Evolutionary conservation across 768 basidiomycete genomes (phyloP).

Genomic region (Thelephora ganbajun): DNA sequence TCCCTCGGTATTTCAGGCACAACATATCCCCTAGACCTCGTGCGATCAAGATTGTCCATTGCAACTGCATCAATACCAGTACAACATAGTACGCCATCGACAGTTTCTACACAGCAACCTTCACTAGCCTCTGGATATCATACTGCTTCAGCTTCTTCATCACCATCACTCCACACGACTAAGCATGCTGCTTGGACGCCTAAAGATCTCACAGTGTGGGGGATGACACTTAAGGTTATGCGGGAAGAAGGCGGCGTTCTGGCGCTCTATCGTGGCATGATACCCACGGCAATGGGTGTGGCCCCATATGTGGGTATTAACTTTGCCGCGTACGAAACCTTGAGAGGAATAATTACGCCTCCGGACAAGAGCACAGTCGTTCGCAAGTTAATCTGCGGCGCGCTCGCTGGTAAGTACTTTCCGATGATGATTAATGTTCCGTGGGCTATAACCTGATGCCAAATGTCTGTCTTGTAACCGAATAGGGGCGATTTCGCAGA

Average conservation of each 20-base stretch:
- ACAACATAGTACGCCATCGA: conserved; percentile 11
- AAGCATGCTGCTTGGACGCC: conserved; percentile 25
- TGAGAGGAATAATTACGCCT: conserved; percentile 66
- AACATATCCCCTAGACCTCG: conserved; percentile 89
- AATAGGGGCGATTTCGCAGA: conserved; percentile 80
- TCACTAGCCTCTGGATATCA: conserved; percentile 40
- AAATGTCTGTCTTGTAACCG: conserved; percentile 3
- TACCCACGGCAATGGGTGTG: conserved; percentile 78
- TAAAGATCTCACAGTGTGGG: conserved; percentile 57
- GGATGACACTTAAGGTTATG: conserved; percentile 86
- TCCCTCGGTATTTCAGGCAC: conserved; percentile 32
- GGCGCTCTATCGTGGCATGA: conserved; percentile 75
- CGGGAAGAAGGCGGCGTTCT: conserved; percentile 84
- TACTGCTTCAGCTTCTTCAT: conserved; percentile 23
- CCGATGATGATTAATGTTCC: background rate
- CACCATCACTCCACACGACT: conserved; percentile 14
- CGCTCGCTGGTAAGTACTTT: conserved; percentile 52
- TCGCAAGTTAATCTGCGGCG: conserved; percentile 75
- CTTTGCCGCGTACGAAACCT: conserved; percentile 85
- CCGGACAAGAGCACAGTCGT: conserved; percentile 57
- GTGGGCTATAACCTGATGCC: background rate
- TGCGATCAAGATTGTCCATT: conserved; percentile 84
- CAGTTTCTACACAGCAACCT: conserved; percentile 19
- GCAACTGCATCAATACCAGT: conserved; percentile 67
- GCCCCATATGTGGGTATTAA: conserved; percentile 83